Evolutionary conservation across 352 stramenopile species (phyloP).

Genomic region (Globisporangium abappressorium): DNA sequence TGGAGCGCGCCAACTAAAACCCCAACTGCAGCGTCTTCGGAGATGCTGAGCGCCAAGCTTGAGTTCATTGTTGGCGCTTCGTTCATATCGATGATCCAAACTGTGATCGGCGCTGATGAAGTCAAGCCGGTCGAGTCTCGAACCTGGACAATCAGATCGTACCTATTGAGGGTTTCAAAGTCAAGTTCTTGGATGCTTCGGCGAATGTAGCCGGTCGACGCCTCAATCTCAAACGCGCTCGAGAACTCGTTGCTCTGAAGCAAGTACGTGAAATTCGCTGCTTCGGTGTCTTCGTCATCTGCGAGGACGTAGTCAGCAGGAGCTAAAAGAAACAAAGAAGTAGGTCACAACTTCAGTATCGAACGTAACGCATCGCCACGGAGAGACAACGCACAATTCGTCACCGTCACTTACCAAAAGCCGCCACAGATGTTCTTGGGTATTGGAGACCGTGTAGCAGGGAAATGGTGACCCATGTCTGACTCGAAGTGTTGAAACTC

Average conservation of each 20-base stretch:
- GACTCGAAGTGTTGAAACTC: slow-evolving; percentile 20
- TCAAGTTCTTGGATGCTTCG: slow-evolving; percentile 18
- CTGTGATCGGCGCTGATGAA: slow-evolving; percentile 8
- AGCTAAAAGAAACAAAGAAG: background rate
- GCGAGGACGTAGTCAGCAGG: slow-evolving; percentile 13
- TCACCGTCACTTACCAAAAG: slow-evolving; percentile 25
- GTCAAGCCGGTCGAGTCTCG: slow-evolving; percentile 20
- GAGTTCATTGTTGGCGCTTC: slow-evolving; percentile 22
- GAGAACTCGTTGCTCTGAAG: slow-evolving; percentile 4
- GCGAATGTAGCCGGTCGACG: slow-evolving; percentile 24
- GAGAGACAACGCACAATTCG: background rate
- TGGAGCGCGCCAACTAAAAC: background rate
- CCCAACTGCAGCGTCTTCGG: slow-evolving; percentile 17
- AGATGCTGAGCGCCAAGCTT: slow-evolving; percentile 19
- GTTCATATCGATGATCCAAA: slow-evolving; percentile 35
- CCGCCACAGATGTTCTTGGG: slow-evolving; percentile 18
- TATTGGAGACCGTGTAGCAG: slow-evolving; percentile 21
- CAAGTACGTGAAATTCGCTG: slow-evolving; percentile 9
- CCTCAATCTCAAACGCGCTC: slow-evolving; percentile 10
- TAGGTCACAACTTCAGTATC: background rate
- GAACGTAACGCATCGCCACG: background rate
- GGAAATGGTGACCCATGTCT: slow-evolving; percentile 20
- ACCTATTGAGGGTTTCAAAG: slow-evolving; percentile 30
- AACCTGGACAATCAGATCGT: slow-evolving; percentile 25
- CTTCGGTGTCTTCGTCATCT: slow-evolving; percentile 12